phyloP scores from a whole-genome alignment of 192 early-diverging fungal species.

The Backusella luteola region DNA sequence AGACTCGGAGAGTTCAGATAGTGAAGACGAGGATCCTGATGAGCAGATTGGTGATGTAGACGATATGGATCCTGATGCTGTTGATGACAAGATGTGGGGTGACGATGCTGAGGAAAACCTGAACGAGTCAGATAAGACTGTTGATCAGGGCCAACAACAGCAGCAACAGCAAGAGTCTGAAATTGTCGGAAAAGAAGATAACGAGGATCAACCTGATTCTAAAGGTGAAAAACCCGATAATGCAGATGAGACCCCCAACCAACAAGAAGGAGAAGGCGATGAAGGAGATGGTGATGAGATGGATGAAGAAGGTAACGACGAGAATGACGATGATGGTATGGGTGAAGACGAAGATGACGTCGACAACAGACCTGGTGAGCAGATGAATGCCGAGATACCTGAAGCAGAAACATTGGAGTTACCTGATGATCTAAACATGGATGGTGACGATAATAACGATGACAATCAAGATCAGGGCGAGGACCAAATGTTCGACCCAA shows the following conservation, averaged over 20 bases:
- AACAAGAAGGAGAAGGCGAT: slow-evolving; percentile 42
- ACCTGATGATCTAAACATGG: slow-evolving; percentile 76
- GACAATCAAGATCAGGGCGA: slow-evolving; percentile 52
- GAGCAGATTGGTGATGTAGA: slow-evolving; percentile 94
- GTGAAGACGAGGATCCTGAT: slow-evolving; percentile 73
- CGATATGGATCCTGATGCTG: slow-evolving; percentile 77
- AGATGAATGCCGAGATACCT: slow-evolving; percentile 52
- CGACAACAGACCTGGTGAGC: slow-evolving; percentile 49
- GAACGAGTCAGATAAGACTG: slow-evolving; percentile 70
- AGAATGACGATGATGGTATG: slow-evolving; percentile 43
- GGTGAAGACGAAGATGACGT: slow-evolving; percentile 44
- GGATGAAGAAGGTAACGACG: slow-evolving; percentile 49
- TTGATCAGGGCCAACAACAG: slow-evolving; percentile 53
- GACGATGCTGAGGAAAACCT: slow-evolving; percentile 67
- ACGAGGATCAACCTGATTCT: slow-evolving; percentile 39
- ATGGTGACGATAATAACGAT: slow-evolving; percentile 56
- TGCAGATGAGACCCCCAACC: slow-evolving; percentile 45
- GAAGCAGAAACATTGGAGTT: slow-evolving; percentile 77
- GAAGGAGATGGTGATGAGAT: slow-evolving; percentile 43
- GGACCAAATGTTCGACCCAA: slow-evolving; percentile 44
- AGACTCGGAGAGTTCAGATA: slow-evolving; percentile 69
- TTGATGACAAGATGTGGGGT: slow-evolving; percentile 98
- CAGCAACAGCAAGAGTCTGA: slow-evolving; percentile 53
- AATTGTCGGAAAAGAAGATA: slow-evolving; percentile 63
- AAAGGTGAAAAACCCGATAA: slow-evolving; percentile 42